phyloP scores from a whole-genome alignment of 1,284 basidiomycete species.

The Irpex sp. region DNA sequence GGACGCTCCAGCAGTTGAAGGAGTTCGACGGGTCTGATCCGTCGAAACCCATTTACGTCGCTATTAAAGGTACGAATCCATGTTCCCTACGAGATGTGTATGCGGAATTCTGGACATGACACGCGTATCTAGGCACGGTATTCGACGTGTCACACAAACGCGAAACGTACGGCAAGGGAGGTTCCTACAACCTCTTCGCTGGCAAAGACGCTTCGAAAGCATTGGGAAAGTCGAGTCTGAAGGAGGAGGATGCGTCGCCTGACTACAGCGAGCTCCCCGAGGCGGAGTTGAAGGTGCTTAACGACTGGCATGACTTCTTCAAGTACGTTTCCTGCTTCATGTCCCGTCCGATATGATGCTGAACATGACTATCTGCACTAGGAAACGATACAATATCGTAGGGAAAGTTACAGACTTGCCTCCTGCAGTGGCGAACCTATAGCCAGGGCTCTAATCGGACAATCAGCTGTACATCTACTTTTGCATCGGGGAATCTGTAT shows the following conservation, averaged over 20 bases:
- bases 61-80: constrained; percentile 69
- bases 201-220: constrained; percentile 89
- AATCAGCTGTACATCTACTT: neutral
- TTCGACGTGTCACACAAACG: constrained; percentile 81
- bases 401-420: constrained; percentile 55
- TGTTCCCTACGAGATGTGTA: constrained; percentile 1
- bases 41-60: constrained; percentile 74
- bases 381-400: constrained; percentile 82
- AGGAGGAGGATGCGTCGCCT: constrained; percentile 80
- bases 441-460: neutral
- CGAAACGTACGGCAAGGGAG: constrained; percentile 76
- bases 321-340: constrained; percentile 35
- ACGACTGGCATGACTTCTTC: constrained; percentile 89
- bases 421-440: constrained; percentile 24
- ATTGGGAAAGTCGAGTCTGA: constrained; percentile 83
- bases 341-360: neutral
- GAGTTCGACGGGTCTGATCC: constrained; percentile 64
- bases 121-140: constrained; percentile 51
- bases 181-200: constrained; percentile 71
- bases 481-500: neutral
- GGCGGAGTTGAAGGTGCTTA: constrained; percentile 76
- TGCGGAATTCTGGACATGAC: neutral
- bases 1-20: constrained; percentile 63
- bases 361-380: constrained; percentile 20
- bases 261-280: constrained; percentile 80